Evolutionary conservation across 2,329 filamentous ascomycete species (phyloP).

Genomic region (Hymenoscyphus occultus): DNA sequence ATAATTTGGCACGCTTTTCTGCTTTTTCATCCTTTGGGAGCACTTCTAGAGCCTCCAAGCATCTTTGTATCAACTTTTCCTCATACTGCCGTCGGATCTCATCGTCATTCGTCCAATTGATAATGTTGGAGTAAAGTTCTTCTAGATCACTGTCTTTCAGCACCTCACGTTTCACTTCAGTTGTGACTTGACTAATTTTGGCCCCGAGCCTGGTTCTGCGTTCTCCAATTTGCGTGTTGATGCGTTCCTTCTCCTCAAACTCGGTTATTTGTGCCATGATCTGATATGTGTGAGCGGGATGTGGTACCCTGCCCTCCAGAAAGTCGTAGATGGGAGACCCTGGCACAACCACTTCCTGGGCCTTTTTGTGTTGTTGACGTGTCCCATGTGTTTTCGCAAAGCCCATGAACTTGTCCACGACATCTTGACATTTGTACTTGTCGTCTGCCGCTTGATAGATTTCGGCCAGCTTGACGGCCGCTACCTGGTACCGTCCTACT

Average conservation of each 20-base stretch:
- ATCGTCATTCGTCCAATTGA: conserved; percentile 89
- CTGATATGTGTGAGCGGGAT: conserved; percentile 77
- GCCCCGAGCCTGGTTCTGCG: conserved; percentile 84
- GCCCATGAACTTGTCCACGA: conserved; percentile 75
- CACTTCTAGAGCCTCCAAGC: conserved; percentile 72
- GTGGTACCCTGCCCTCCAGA: conserved; percentile 79
- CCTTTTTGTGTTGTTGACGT: conserved; percentile 69
- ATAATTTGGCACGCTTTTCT: conserved; percentile 67
- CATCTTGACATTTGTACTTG: conserved; percentile 60
- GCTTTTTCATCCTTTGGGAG: conserved; percentile 63
- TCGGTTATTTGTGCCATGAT: conserved; percentile 82
- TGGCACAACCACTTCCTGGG: conserved; percentile 74
- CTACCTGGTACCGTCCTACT: conserved; percentile 70
- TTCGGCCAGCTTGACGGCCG: conserved; percentile 69
- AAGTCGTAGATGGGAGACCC: conserved; percentile 75
- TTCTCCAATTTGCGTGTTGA: conserved; percentile 87
- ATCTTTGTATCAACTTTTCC: conserved; percentile 81
- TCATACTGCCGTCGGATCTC: conserved; percentile 80
- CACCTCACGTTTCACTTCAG: conserved; percentile 85
- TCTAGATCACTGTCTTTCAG: conserved; percentile 74
- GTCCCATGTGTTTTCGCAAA: conserved; percentile 72
- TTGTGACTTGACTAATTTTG: conserved; percentile 75
- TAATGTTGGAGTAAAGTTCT: conserved; percentile 73
- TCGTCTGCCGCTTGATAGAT: conserved; percentile 68
- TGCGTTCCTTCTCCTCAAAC: conserved; percentile 79